Base-by-base conservation (phyloP, 305 asterid species). In the Solanum hybrid region DNA sequence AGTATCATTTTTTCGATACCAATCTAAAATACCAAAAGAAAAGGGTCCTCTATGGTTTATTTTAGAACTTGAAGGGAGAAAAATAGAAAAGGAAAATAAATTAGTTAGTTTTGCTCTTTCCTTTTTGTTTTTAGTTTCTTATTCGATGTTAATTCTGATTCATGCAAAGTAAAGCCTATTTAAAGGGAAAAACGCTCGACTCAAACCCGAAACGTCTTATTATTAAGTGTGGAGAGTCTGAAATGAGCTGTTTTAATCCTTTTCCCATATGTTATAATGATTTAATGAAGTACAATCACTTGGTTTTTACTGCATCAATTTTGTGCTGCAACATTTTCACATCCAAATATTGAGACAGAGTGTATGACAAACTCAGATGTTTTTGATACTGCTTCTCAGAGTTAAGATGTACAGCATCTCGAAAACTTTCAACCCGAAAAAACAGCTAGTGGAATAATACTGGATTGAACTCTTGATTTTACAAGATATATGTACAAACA, bases 401-500 rank as follows among this genome's bases (percentile, higher is more conserved):
- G 87, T 56, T 56, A 85, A 85, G 87, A 85, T 31, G 31, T 11
- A 56, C 87, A 85, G 75, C 75, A 31, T 31, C 75, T 85, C 51
- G 12, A 60, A 85, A 85, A 7, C 51, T 60, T 60, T 60, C 46
- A 85, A 4, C n/a, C 88, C 32, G 29, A 60, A 60, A 17, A 85
- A 85, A 60, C 77, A 32, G 34, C 77, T 85, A 85, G 88, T 32
- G 88, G 51, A 60, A 60, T 32, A 85, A 60, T 16, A 85, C 77
- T 56, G 31, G 77, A 85, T 85, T 85, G 42, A 88, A 22, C 29
- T 77, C 36, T 79, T 77, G 85, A 51, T 88, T 35, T 82, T 51
- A 79, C 87, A 88, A 79, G 79, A 88, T 42, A 14, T 82, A 88
- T 80, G 29, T 56, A 88, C 87, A 79, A 34, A 76, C 78, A 56